Evolutionary conservation across 495 filamentous ascomycete species (phyloP), one percentile per base, ranked within the genome.

Genomic region (Polyplosphaeria fusca): DNA sequence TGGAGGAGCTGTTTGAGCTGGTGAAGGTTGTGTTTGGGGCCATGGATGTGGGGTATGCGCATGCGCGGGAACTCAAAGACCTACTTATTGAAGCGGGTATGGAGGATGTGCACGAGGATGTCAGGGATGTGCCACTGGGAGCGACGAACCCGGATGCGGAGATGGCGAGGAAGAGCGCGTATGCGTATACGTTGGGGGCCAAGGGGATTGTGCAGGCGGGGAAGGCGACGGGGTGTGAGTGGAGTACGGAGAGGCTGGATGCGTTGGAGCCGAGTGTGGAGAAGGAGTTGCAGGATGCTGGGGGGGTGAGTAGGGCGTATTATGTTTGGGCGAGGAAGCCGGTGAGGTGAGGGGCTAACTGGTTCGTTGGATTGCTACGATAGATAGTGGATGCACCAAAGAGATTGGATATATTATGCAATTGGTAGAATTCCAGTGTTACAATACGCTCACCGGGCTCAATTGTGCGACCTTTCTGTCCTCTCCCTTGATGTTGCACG

Each of bases 101-200:
- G 14, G 47, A 20, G 18, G 9, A 23, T 2, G 47, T 51, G 9
- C 28, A 51, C 28, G 47, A 51, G 26, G 18, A 32, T 5, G 22
- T 51, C 18, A 38, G 20, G 13, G 47, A 51, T 25, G 47, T 51
- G 22, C 47, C 47, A 25, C 47, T 51, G 3, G 47, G 47, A 9
- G 11, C 47, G 12, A 37, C 7, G 18, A 51, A 51, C 30, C 11
- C 13, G n/a, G 47, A 51, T 40, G 47, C 5, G 14, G 32, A 51
- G 12, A 51, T 51, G 47, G 26, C 12, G 14, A 11, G 22, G 22
- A 51, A 51, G 30, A 40, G 47, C 22, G 47, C 16, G 18, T 7
- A 22, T 9, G 47, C 47, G 30, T 51, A 38, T 23, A 23, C 22
- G 2, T 20, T 38, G 47, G 47, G 28, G 3, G 18, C 32, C 9